Base-by-base conservation (phyloP, 2,329 filamentous ascomycete species). In the Pestalotiopsis sp. region DNA sequence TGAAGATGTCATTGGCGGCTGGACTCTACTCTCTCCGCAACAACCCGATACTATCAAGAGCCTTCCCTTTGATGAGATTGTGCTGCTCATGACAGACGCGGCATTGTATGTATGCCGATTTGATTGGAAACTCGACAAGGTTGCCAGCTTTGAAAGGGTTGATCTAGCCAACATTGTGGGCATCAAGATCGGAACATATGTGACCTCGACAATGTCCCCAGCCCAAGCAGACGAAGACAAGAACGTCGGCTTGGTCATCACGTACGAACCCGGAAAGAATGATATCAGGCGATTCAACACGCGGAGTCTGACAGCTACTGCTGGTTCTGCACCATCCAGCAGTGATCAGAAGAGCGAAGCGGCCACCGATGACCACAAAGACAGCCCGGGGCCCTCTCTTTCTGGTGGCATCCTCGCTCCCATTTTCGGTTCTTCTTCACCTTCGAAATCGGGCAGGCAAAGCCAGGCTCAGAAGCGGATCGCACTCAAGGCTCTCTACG, bases 51-150 rank as follows among this genome's bases (percentile, higher is more conserved):
- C 89, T 0, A 81, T 93, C 71, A 87, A 84, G 64, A 87, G 91
- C 3, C 84, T 91, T 48, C 92, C 94, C 0, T 92, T 98, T 71
- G 94, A 97, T 74, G 95, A 99, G 76, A 91, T 92, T 0, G 92
- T 99, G 1, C 84, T 99, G 0, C 84, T 99, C 0, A 83, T 99
- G 39, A 98, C 96, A 0, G 91, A 97, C 71, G 85, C 86, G 0
- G 95, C 94, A 0, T 78, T 98, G 2, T 98, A 98, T 76, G 89
- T 93, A 69, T 98, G 94, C 78, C 89, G 93, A 14, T 94, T 98
- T 73, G 94, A 98, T 79, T 98, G 95, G 94, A 92, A 92, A 70
- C 91, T 94, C 7, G 96, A 98, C 81, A 98, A 98, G 77, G 93
- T 99, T 1, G 91, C 92, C 13, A 94, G 92, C 0, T 98, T 98